Evolutionary conservation across 495 filamentous ascomycete genomes (phyloP), one percentile per base, ranked within the genome.

Genomic region (Darksidea phi): DNA sequence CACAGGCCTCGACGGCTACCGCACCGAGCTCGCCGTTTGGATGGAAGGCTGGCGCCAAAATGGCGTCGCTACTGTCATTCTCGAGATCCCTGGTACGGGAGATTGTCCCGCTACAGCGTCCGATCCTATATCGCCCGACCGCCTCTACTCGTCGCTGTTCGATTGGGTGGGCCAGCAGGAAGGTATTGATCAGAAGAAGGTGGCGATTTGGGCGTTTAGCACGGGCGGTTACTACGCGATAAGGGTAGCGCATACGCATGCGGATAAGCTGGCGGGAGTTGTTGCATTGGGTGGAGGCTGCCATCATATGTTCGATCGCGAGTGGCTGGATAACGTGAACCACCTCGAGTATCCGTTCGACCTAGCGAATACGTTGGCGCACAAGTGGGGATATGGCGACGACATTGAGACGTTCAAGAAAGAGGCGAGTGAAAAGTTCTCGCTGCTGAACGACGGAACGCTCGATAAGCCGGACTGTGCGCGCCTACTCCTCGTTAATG

Each of bases 71-170:
- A 61, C 64, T 1, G 76, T 90, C 3, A 76, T 88, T 25, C 79
- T 83, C 23, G 89, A 93, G 73, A 89, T 93, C 57, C 89, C 88
- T 0, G 89, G 89, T 0, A 93, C 89, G 0, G 89, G 86, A 1
- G 89, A 93, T 70, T 89, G 81, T 58, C 89, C 88, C 0, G 86
- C 88, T 0, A 82, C 85, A 56, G 75, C 78, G 2, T 72, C 72
- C 1, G 82, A 86, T 51, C 75, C 78, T 0, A 75, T 72, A 18
- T 78, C 77, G 0, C 74, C 80, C 0, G 82, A 85, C 58, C 75
- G 82, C 0, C 68, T 82, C 47, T 90, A 87, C 82, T 75, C 76
- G 28, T 86, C 80, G 53, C 72, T 90, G 59, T 72, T 92, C 8
- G 81, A 84, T 11, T 92, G 86, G 80, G 83, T 90, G 73, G 78